Base-by-base conservation (phyloP, 176 grass and related monocot genomes). In the Triticum dicoccoides region DNA sequence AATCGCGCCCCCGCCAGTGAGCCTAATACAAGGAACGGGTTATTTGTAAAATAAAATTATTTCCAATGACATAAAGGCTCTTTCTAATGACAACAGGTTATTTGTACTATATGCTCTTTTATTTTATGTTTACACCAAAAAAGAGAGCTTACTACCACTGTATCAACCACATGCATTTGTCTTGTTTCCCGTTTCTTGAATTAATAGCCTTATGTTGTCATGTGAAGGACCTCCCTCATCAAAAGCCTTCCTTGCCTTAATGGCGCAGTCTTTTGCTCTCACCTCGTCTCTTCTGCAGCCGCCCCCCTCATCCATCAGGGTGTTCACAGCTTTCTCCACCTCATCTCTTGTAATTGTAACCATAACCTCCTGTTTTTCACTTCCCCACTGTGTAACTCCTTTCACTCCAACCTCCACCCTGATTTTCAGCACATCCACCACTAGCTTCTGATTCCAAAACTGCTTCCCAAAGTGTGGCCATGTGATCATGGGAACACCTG, bases 401-500 rank as follows among this genome's bases (percentile, higher is more conserved):
- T 90, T 66, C 4, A 86, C 90, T 54, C 82, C 85, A 47, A 86
- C 21, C 33, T 73, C 77, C 24, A 90, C 47, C 6, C 90, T 85
- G 63, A 73, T 92, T 86, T 86, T 87, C 67, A 95, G 79, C 77
- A 92, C 83, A 54, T 92, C 85, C 21, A 95, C 88, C 73, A 95
- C 59, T 74, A 95, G 33, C 18, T 64, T 95, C 61, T 95, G 88
- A 3, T 92, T 92, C 39, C 88, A 6, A 67, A 95, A 92, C 66
- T 92, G 93, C 5, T 92, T 85, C 39, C 78, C 84, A 59, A 91
- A 93, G 29, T 87, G 86, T 14, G 89, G 91, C 91, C 94, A 91
- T 85, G 94, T 95, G 65, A 93, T 91, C 91, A 95, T 88, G 25
- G 94, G 84, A 61, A 91, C 61, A 15, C 94, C 88, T 0, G 79